phyloP scores from a whole-genome alignment of 192 early-diverging fungal species.

The Geranomyces variabilis region DNA sequence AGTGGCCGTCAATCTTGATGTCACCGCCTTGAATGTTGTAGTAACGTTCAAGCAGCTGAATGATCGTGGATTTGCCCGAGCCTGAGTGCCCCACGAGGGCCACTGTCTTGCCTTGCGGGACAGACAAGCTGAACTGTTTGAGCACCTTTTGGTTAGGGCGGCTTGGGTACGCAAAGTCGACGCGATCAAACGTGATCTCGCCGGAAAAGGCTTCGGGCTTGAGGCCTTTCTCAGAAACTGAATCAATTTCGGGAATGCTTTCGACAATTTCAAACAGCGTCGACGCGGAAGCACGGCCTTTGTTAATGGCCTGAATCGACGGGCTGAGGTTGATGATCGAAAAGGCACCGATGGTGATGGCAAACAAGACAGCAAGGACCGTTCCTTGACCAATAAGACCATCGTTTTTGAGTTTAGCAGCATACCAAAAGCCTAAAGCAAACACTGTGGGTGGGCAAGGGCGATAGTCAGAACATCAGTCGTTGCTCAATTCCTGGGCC shows the following conservation, averaged over 20 bases:
- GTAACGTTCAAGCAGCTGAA: conserved; percentile 82
- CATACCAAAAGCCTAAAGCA: conserved; percentile 8
- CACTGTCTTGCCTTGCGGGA: conserved; percentile 73
- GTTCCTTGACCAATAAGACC: conserved; percentile 1
- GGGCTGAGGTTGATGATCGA: conserved; percentile 47
- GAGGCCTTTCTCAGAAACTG: conserved; percentile 57
- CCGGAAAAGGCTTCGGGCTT: conserved; percentile 48
- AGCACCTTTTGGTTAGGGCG: conserved; percentile 56
- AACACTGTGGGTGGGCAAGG: background rate
- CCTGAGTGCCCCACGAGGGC: conserved; percentile 87
- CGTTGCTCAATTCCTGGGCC: background rate
- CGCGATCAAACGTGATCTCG: conserved; percentile 36
- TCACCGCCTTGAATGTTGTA: conserved; percentile 81
- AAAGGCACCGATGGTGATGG: conserved; percentile 52
- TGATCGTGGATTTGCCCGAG: conserved; percentile 80
- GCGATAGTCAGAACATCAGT: background rate
- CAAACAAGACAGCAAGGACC: conserved; percentile 37
- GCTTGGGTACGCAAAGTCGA: conserved; percentile 55
- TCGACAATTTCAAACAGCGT: conserved; percentile 38
- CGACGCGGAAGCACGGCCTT: conserved; percentile 29
- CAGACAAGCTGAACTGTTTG: conserved; percentile 26
- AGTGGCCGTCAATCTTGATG: conserved; percentile 76
- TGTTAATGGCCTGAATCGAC: conserved; percentile 46
- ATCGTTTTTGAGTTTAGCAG: conserved; percentile 6
- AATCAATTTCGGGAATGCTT: conserved; percentile 57